Conservation (phyloP, 257 asterid genomes). For the Solanum rostratum region DNA sequence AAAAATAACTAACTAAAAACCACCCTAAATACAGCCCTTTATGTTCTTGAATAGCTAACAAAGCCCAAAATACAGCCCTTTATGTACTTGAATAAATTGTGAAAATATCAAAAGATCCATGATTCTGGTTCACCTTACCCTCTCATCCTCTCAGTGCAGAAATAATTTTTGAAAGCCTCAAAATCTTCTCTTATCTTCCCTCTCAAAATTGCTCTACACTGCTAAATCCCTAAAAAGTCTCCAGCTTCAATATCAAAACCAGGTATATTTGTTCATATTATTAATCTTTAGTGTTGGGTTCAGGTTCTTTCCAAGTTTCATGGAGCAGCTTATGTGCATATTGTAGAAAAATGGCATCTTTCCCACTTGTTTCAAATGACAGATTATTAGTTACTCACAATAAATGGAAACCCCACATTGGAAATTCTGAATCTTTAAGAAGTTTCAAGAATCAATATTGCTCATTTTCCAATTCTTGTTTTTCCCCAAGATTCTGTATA, state of each 20-base stretch:
- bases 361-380: slow-evolving; percentile 51
- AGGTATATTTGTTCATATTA: neutral
- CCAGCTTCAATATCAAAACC: slow-evolving; percentile 6
- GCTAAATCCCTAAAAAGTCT: neutral
- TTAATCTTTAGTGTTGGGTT: slow-evolving; percentile 2
- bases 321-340: slow-evolving; percentile 17
- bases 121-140: neutral
- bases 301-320: neutral
- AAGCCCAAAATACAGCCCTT: neutral
- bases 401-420: slow-evolving; percentile 7
- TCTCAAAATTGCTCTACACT: neutral
- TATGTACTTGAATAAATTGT: neutral
- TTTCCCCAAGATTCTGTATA: slow-evolving; percentile 10
- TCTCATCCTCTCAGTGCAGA: neutral
- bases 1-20: neutral
- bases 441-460: slow-evolving; percentile 13
- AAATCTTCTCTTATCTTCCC: slow-evolving; percentile 15
- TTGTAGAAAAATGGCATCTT: slow-evolving; percentile 51
- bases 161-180: slow-evolving; percentile 2
- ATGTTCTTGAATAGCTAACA: neutral
- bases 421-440: neutral
- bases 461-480: slow-evolving; percentile 18
- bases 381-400: slow-evolving; percentile 30
- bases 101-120: neutral
- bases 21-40: neutral